Percentiles rank a stretch among this genome's conserved stretches.
Conservation (phyloP, 2,329 filamentous ascomycete species). For the Catunica adiposa region DNA sequence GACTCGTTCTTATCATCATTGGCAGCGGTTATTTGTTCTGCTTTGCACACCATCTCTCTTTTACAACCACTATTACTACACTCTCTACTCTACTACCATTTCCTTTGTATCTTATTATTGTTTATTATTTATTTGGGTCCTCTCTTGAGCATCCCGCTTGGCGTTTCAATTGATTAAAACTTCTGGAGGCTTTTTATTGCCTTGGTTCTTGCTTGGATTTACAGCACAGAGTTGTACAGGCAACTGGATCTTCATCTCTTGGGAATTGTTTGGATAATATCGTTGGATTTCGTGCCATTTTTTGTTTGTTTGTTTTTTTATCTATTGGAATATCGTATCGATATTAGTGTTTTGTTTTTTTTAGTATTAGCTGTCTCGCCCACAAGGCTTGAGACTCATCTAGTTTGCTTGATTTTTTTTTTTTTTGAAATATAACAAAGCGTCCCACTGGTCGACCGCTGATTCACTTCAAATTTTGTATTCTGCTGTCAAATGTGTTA, state of each 20-base stretch:
- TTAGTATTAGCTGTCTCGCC: neutral
- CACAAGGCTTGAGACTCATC: neutral
- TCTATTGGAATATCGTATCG: neutral
- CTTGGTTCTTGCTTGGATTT: neutral
- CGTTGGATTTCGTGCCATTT: slow-evolving; percentile 2
- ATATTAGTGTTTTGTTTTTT: slow-evolving; percentile 2
- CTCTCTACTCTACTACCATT: neutral
- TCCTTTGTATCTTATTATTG: slow-evolving; percentile 3
- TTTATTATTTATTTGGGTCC: neutral
- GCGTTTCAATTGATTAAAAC: neutral
- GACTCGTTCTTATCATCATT: neutral
- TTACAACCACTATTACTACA: neutral
- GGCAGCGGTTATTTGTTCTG: neutral
- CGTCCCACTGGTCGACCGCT: neutral
- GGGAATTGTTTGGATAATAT: slow-evolving; percentile 1
- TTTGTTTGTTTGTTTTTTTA: slow-evolving; percentile 1
- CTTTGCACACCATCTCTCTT: neutral
- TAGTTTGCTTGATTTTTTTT: neutral
- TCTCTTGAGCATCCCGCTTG: neutral
- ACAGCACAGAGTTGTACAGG: slow-evolving; percentile 2
- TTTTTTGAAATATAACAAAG: neutral
- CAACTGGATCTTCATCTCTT: slow-evolving; percentile 5
- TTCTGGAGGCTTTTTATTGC: neutral
- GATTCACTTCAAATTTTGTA: neutral
- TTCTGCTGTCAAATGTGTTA: neutral